Evolutionary conservation across 352 stramenopile genomes (phyloP).

Genomic region (Stramenopiles sp.): DNA sequence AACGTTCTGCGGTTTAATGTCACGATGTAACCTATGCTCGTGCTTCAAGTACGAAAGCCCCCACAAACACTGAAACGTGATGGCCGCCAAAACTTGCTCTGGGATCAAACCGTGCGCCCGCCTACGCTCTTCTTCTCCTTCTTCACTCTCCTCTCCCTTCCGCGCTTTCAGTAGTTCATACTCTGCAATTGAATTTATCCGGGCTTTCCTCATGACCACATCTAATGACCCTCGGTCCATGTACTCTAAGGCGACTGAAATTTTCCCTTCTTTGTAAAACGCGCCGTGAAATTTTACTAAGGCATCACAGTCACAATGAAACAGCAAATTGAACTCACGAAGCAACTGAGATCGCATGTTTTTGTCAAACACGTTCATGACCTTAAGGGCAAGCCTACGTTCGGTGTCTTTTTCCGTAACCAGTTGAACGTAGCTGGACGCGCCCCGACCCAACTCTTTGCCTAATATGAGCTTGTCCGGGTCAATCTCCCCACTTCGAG

Average conservation of each 20-base stretch:
- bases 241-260: slow-evolving; percentile 70
- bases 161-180: too few species aligned
- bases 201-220: slow-evolving; percentile 61
- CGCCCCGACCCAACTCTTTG: too few species aligned
- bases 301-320: slow-evolving; percentile 32
- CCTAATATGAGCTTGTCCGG: too few species aligned
- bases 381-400: slow-evolving; percentile 58
- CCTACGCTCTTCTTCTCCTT: too few species aligned
- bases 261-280: slow-evolving; percentile 58
- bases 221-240: slow-evolving; percentile 74
- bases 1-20: slow-evolving; percentile 92
- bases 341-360: slow-evolving; percentile 57
- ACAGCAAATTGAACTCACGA: slow-evolving; percentile 61
- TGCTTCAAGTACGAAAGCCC: slow-evolving; percentile 79
- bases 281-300: slow-evolving; percentile 70
- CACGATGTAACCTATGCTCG: slow-evolving; percentile 69
- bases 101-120: slow-evolving; percentile 49
- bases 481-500: too few species aligned
- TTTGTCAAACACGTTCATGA: slow-evolving; percentile 65
- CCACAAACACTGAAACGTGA: slow-evolving; percentile 77
- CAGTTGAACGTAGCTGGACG: too few species aligned
- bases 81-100: slow-evolving; percentile 57
- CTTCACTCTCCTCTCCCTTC: too few species aligned
- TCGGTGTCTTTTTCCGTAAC: too few species aligned
- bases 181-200: too few species aligned